Evolutionary conservation across 805 yeast species (phyloP), one percentile per base, ranked within the genome.

Genomic region (Kodamaea lidongshanica): DNA sequence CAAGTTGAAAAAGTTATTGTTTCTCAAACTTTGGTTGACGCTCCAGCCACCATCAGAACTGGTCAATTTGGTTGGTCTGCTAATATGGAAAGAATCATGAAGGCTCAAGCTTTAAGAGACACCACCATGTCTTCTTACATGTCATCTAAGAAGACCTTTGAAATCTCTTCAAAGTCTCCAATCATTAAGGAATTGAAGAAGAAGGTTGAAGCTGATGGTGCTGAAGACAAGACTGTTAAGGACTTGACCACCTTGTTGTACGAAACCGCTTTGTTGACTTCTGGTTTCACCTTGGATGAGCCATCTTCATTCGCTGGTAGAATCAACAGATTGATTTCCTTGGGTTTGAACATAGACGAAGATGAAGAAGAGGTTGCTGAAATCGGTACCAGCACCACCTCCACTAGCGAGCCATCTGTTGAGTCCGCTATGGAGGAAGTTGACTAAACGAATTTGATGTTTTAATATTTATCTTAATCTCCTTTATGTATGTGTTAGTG

Each of bases 41-140:
- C 97, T 37, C 99, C 99, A 66, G 98, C 98, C 65, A 98, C 98
- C 52, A 92, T 92, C 64, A 87, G 98, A 79, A 92, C 98, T 50
- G 97, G 96, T 50, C 97, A 92, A 74, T 92, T 92, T 66, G 98
- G 99, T 65, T 92, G 99, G 99, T 92, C 98, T 49, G 99, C 99
- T 57, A 92, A 92, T 77, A 92, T 92, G 98, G 99, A 92, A 77
- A 89, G 98, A 82, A 92, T 92, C 77, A 92, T 92, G 99, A 92
- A 92, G 77, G 98, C 98, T 41, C 99, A 92, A 76, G 98, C 99
- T 52, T 74, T 92, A 56, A 87, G 97, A 74, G 98, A 92, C 67
- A 84, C 95, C 52, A 76, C 95, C 51, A 92, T 92, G 98, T 87
- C 97, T 23, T 78, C 96, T 42, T 92, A 92, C 92, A 92, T 92